Evolutionary conservation across 345 rosid genomes (phyloP).

Genomic region (Stellera chamaejasme): DNA sequence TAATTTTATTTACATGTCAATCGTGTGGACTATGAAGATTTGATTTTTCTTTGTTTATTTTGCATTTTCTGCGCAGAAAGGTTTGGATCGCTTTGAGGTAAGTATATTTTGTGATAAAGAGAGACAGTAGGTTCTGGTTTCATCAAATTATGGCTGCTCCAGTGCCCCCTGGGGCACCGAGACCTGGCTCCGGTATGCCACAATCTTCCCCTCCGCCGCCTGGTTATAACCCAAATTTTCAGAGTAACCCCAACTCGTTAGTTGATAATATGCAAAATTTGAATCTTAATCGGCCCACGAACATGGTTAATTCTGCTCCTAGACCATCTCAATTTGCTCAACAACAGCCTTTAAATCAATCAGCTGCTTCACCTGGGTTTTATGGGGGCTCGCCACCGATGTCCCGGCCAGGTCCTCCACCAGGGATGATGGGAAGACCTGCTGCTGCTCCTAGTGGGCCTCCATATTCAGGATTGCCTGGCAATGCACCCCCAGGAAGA

Average conservation of each 20-base stretch:
- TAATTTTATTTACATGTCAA: background rate
- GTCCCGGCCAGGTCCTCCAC: conserved; percentile 54
- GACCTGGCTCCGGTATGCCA: conserved; percentile 38
- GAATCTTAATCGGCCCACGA: conserved; percentile 49
- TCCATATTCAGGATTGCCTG: conserved; percentile 28
- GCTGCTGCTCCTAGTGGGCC: conserved; percentile 39
- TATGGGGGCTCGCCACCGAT: conserved; percentile 18
- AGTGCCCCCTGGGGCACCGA: conserved; percentile 88
- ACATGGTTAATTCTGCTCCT: conserved; percentile 40
- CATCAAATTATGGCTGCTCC: conserved; percentile 55
- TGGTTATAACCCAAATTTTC: conserved; percentile 39
- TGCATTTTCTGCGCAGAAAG: background rate
- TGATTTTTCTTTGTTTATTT: too few relatives aligned
- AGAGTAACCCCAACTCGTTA: conserved; percentile 31
- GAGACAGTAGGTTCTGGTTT: conserved; percentile 16
- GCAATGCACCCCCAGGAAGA: conserved; percentile 40
- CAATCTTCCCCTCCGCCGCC: conserved; percentile 36
- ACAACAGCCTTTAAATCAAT: conserved; percentile 41
- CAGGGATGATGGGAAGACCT: conserved; percentile 34
- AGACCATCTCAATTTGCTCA: conserved; percentile 64
- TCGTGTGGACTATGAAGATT: too few relatives aligned
- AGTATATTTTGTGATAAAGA: background rate
- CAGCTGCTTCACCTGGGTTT: conserved; percentile 36
- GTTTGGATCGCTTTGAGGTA: conserved; percentile 8
- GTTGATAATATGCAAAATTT: conserved; percentile 59